Evolutionary conservation across 768 basidiomycete genomes (phyloP).

Genomic region (Clavulina sp.): DNA sequence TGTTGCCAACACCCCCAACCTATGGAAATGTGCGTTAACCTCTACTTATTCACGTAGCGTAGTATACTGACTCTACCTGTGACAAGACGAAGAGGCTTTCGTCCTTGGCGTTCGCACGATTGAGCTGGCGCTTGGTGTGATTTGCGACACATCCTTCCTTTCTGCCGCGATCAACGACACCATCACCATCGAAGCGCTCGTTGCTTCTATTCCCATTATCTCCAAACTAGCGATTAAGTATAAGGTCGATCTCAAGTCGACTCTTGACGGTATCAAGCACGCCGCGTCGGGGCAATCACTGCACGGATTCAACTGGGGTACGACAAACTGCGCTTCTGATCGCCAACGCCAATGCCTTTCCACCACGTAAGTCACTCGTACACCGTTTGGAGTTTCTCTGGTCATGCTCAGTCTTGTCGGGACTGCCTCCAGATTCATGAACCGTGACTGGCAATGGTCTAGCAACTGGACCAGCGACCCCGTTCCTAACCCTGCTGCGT

Average conservation of each 20-base stretch:
- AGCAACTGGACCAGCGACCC: constrained; percentile 17
- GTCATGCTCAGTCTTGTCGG: too few relatives aligned
- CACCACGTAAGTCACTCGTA: neutral
- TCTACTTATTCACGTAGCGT: neutral
- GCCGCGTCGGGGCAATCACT: neutral
- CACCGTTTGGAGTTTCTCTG: neutral
- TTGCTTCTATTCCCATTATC: constrained; percentile 24
- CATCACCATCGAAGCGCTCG: constrained; percentile 21
- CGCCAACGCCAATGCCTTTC: constrained; percentile 22
- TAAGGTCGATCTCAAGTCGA: constrained; percentile 4
- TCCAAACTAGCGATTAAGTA: constrained; percentile 14
- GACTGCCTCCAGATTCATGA: constrained; percentile 74
- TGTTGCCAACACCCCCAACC: constrained; percentile 46
- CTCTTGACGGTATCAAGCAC: neutral
- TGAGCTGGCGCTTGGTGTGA: constrained; percentile 42
- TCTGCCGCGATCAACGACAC: constrained; percentile 14
- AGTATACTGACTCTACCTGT: neutral
- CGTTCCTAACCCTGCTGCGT: constrained; percentile 52
- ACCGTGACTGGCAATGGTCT: constrained; percentile 57
- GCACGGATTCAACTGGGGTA: neutral
- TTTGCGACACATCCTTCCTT: constrained; percentile 15
- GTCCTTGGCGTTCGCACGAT: constrained; percentile 48
- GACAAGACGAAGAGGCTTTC: constrained; percentile 48
- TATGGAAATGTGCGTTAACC: constrained; percentile 33
- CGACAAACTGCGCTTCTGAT: constrained; percentile 10